These are phyloP conservation scores for Haberlea rhodopensis DNA, from an alignment of 257 asterid species.

Conservation along the genomic window DNA sequence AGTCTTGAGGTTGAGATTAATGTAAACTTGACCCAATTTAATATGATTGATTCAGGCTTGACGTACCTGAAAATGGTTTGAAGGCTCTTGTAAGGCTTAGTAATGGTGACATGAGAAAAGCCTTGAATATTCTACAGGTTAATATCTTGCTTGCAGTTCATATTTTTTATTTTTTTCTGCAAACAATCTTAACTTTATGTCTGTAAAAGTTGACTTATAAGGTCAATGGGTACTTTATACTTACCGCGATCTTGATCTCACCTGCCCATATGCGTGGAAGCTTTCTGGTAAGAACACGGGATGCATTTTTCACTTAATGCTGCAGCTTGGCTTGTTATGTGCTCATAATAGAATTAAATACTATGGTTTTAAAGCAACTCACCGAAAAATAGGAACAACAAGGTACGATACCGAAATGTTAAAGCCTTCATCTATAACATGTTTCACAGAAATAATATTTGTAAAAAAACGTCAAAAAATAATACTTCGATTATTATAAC, in stretches of 20 bases:
- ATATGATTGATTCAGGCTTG: constrained; percentile 56
- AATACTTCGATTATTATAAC: too few species aligned
- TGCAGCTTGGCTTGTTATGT: constrained; percentile 9
- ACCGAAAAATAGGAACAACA: too few species aligned
- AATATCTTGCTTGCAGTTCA: constrained; percentile 25
- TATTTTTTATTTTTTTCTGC: constrained; percentile 18
- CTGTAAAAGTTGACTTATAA: neutral
- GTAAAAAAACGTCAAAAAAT: too few species aligned
- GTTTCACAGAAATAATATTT: too few species aligned
- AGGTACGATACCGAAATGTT: too few species aligned
- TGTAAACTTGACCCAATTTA: constrained; percentile 20
- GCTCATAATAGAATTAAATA: constrained; percentile 4
- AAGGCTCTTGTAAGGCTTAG: constrained; percentile 90
- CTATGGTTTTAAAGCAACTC: too few species aligned
- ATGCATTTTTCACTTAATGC: neutral
- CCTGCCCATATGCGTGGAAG: constrained; percentile 10
- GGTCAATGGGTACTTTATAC: constrained; percentile 5
- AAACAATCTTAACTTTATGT: constrained; percentile 7
- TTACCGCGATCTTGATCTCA: neutral
- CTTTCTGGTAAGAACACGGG: neutral
- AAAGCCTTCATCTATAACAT: too few species aligned
- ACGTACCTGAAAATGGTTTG: constrained; percentile 81
- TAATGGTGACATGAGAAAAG: constrained; percentile 97
- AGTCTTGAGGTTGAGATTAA: neutral
- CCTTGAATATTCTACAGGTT: constrained; percentile 94